phyloP scores from a whole-genome alignment of 768 basidiomycete species.

The Galerina marginata region DNA sequence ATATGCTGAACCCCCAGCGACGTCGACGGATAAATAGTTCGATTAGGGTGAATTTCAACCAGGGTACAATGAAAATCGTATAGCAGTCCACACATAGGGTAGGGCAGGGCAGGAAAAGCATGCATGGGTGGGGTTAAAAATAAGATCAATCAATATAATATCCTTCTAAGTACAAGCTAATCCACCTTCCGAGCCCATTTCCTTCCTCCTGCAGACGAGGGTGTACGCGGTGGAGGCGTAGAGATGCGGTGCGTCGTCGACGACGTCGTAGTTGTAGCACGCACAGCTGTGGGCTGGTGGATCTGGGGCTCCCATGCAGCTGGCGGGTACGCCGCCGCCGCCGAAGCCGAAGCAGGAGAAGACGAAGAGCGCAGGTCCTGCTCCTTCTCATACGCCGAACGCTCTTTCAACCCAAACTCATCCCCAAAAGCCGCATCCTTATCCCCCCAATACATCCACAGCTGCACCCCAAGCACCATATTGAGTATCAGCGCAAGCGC shows the following conservation, averaged over 20 bases:
- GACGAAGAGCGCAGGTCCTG: slow-evolving; percentile 7
- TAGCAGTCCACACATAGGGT: no score
- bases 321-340: slow-evolving; percentile 5
- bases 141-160: no score
- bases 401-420: slow-evolving; percentile 20
- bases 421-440: slow-evolving; percentile 33
- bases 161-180: slow-evolving; percentile 32
- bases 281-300: slow-evolving; percentile 20
- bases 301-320: slow-evolving; percentile 21
- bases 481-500: slow-evolving; percentile 84
- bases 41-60: no score
- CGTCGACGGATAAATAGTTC: no score
- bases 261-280: slow-evolving; percentile 1
- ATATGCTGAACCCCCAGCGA: no score
- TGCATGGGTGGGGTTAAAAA: no score
- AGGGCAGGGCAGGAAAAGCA: no score
- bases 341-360: slow-evolving; percentile 13
- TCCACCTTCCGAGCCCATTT: slow-evolving; percentile 81
- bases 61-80: no score
- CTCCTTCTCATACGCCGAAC: background rate
- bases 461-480: slow-evolving; percentile 79
- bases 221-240: slow-evolving; percentile 47
- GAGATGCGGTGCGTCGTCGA: slow-evolving; percentile 42
- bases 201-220: slow-evolving; percentile 57
- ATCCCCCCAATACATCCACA: slow-evolving; percentile 84